Evolutionary conservation across 139 green algal species (phyloP), one percentile per base, ranked within the genome.

Genomic region (Chlorella vulgaris): DNA sequence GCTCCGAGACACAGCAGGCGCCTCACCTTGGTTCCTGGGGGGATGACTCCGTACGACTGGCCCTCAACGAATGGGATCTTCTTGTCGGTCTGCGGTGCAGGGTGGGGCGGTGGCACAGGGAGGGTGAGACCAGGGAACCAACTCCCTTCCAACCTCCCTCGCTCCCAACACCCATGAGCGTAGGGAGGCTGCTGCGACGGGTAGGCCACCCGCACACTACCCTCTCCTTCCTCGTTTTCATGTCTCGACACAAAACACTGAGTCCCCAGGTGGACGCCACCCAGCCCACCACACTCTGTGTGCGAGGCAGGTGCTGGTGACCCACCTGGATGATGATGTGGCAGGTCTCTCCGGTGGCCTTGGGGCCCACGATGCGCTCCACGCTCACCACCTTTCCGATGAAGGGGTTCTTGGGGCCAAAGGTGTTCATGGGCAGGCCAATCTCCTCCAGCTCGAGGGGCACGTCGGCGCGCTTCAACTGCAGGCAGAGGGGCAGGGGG

Each of bases 61-160:
- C 96, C 97, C 92, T 99, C 97, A 90, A 93, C 97, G 90, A 97
- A 99, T 69, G 97, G 97, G 76, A 99, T 97, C 73, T 99, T 92
- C 76, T 93, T 92, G 26, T 93, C 87, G 67, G 95, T 98, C 83
- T 99, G 71, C 51, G 13, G 15, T 7, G 35, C 2, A 43, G 5
- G 1, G 15, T 15, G 7, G 0, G 67, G 38, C 22, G 39, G 26
- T 7, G 39, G 21, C 24, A 28, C 24, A 42, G 63, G 63, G 13
- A 47, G 63, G 63, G 1, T 22, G 33, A 40, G 29, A 22, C 3
- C 18, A 29, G 3, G 2, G n/a, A n/a, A n/a, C n/a, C n/a, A n/a
- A n/a, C n/a, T n/a, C n/a, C n/a, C n/a, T n/a, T n/a, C n/a, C n/a
- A n/a, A n/a, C n/a, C n/a, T n/a, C n/a, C n/a, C n/a, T n/a, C n/a